Evolutionary conservation across 2,329 filamentous ascomycete species (phyloP).

Genomic region (Cytospora chrysosperma): DNA sequence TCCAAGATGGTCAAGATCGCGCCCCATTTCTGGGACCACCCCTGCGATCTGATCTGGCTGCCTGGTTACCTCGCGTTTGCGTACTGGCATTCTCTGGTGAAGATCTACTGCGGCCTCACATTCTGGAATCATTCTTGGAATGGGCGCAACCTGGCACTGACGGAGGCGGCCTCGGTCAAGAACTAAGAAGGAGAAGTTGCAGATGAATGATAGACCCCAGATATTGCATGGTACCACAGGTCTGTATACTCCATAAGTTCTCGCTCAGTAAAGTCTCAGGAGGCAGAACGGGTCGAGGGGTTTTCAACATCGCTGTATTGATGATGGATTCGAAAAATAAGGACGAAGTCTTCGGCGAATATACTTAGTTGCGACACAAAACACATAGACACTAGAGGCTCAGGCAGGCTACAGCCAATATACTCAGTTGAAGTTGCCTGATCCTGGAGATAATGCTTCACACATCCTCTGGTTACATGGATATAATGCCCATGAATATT

Average conservation of each 20-base stretch:
- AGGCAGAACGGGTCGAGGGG: too few relatives aligned
- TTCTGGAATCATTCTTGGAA: constrained; percentile 46
- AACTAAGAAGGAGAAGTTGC: not conserved
- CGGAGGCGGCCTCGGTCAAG: not conserved
- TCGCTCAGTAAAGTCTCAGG: too few relatives aligned
- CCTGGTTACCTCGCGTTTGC: constrained; percentile 52
- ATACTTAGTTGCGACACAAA: too few relatives aligned
- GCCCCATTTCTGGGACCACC: constrained; percentile 51
- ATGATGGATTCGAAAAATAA: too few relatives aligned
- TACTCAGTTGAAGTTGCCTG: too few relatives aligned
- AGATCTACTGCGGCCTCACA: constrained; percentile 55
- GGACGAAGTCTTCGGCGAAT: too few relatives aligned
- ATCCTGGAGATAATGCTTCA: too few relatives aligned
- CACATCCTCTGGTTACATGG: too few relatives aligned
- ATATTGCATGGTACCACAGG: not conserved
- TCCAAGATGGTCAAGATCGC: constrained; percentile 58
- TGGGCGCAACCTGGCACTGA: constrained; percentile 36
- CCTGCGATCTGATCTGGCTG: constrained; percentile 50
- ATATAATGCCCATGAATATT: too few relatives aligned
- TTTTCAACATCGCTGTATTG: too few relatives aligned
- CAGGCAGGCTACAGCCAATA: too few relatives aligned
- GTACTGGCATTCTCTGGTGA: constrained; percentile 58
- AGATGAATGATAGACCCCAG: not conserved
- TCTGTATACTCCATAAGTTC: not conserved
- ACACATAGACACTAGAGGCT: too few relatives aligned